Conservation (phyloP, 1,284 basidiomycete species). For the Stygiomarasmius scandens region DNA sequence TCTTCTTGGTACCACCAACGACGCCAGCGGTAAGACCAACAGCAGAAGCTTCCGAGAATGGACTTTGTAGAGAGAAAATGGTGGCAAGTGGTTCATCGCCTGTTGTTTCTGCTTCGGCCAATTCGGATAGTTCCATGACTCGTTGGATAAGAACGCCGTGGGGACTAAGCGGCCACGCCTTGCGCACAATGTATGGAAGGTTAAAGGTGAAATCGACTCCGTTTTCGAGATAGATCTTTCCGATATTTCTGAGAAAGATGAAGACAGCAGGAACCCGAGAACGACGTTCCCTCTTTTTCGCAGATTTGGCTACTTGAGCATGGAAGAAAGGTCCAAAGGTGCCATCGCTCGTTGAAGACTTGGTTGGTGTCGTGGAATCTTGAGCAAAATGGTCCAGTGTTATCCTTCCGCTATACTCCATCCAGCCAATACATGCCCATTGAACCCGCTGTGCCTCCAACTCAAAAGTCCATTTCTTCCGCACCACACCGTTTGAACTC, state of each 20-base stretch:
- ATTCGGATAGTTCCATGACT: slow-evolving; percentile 65
- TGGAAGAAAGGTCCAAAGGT: slow-evolving; percentile 67
- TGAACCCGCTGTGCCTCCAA: slow-evolving; percentile 73
- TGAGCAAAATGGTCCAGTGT: slow-evolving; percentile 17
- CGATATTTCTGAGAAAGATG: slow-evolving; percentile 77
- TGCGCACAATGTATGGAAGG: slow-evolving; percentile 80
- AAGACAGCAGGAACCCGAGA: slow-evolving; percentile 63
- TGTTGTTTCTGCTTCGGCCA: slow-evolving; percentile 64
- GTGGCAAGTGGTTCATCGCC: slow-evolving; percentile 71
- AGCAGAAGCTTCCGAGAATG: slow-evolving; percentile 74
- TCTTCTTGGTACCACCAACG: slow-evolving; percentile 43
- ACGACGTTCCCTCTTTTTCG: slow-evolving; percentile 24
- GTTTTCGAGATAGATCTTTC: slow-evolving; percentile 73
- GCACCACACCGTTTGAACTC: slow-evolving; percentile 70
- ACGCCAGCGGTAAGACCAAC: slow-evolving; percentile 67
- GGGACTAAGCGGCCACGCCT: slow-evolving; percentile 77
- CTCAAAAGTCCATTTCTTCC: slow-evolving; percentile 75
- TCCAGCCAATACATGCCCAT: slow-evolving; percentile 75
- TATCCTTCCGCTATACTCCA: slow-evolving; percentile 52
- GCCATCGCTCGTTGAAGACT: slow-evolving; percentile 35
- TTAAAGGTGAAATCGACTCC: slow-evolving; percentile 79
- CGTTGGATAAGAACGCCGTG: slow-evolving; percentile 81
- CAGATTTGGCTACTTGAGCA: slow-evolving; percentile 35
- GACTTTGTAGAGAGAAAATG: slow-evolving; percentile 76
- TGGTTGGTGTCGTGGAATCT: slow-evolving; percentile 5